These are phyloP conservation scores for Candida neerlandica DNA, from an alignment of 1,139 yeast genomes.

Conservation along the genomic window DNA sequence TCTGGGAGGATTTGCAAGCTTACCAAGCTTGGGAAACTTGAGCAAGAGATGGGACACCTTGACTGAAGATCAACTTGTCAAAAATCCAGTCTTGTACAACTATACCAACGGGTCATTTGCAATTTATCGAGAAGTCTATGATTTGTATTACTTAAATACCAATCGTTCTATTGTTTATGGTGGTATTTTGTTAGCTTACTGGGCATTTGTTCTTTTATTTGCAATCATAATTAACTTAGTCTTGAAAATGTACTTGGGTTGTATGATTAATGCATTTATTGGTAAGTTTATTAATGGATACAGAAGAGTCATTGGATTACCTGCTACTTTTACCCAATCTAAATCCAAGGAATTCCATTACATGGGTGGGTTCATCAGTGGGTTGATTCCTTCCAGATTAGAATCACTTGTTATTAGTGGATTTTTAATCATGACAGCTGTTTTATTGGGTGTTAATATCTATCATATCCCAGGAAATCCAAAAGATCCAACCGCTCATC, in stretches of 20 bases:
- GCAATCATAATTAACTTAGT: slow-evolving; percentile 40
- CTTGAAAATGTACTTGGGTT: slow-evolving; percentile 38
- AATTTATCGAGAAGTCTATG: slow-evolving; percentile 7
- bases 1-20: slow-evolving; percentile 5
- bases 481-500: slow-evolving; percentile 16
- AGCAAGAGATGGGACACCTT: slow-evolving; percentile 6
- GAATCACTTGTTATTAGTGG: slow-evolving; percentile 31
- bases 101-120: slow-evolving; percentile 8
- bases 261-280: slow-evolving; percentile 20
- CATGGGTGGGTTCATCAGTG: slow-evolving; percentile 20
- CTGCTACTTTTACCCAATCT: slow-evolving; percentile 29
- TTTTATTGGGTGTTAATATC: slow-evolving; percentile 32
- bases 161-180: slow-evolving; percentile 49
- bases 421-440: slow-evolving; percentile 49
- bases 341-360: slow-evolving; percentile 20
- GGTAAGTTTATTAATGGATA: slow-evolving; percentile 16
- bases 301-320: slow-evolving; percentile 31
- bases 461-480: slow-evolving; percentile 25
- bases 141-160: slow-evolving; percentile 6
- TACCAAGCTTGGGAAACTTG: not conserved
- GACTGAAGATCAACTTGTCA: slow-evolving; percentile 8
- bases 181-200: slow-evolving; percentile 47
- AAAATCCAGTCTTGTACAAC: slow-evolving; percentile 9
- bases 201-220: slow-evolving; percentile 47
- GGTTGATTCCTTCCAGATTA: slow-evolving; percentile 28